Base-by-base conservation (phyloP, 1,284 basidiomycete species). In the Ceratobasidium theobromae region DNA sequence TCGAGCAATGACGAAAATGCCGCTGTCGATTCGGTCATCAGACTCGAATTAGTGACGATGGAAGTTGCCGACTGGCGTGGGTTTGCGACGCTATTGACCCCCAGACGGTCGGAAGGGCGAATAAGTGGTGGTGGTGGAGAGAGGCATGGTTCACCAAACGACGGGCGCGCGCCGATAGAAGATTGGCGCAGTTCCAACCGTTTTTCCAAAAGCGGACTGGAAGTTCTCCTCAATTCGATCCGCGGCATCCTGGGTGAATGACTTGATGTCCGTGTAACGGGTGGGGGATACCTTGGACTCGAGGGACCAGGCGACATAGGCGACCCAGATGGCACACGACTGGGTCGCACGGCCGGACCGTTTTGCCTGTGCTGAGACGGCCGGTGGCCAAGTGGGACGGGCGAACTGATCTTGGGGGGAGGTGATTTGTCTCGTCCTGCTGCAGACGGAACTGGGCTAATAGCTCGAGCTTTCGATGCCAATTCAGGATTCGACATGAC, bases 1-100 rank as follows among this genome's bases (percentile, higher is more conserved):
- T 88, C 86, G 65, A 89, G 76, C 65, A 89, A 75, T 70, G 86
- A 89, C 65, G 88, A 89, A 72, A 83, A 80, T 33, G 78, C 77
- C 2, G 65, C 66, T 21, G 86, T 88, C 28, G 76, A 77, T 51
- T 82, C 81, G n/a, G 82, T 82, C 69, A 81, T 79, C 58, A 79
- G 78, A 65, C 82, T 85, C 25, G 82, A 77, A 12, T 76, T 75
- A 28, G 70, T 78, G 73, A 58, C 76, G 14, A 72, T 72, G 18
- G 74, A 72, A n/a, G 72, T 68, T 21, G 60, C 54, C 46, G 66
- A 68, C 16, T 48, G 52, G 12, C 68, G 65, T 30, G 66, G 55
- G 51, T 57, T 66, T 6, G 54, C 27, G 27, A 30, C 33, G 55
- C 27, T 53, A 35, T 45, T 28, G 54, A 32, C 14, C 21, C 54